Base-by-base conservation (phyloP, 164 flowering plant genomes). In the Vitis riparia region DNA sequence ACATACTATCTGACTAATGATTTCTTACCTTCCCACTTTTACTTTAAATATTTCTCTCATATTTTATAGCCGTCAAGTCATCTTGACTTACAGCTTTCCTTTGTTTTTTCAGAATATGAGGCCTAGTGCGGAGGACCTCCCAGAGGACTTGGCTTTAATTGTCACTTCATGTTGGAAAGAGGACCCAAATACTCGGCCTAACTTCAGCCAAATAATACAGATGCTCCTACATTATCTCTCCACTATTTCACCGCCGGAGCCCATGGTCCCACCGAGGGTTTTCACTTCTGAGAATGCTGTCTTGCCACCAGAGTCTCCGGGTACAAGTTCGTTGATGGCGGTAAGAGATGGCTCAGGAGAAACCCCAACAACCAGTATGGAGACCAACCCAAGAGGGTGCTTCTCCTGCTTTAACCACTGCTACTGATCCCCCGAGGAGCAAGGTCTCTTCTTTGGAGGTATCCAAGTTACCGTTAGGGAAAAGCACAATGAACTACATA, bases 161-260 rank as follows among this genome's bases (percentile, higher is more conserved):
- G 76, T 94, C 59, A 90, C 98, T 49, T 90, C 97, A 27, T 94
- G 99, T 65, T 94, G 99, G 99, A 80, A 77, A 64, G 99, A 94
- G 76, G 97, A 92, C 70, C 93, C 99, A 6, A 84, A 88, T 73
- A 82, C 79, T 60, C 85, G 97, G 8, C 98, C 99, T 44, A 90
- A 90, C 78, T 94, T 94, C 91, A 85, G 71, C 76, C 91, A 91
- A 73, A 92, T 92, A 56, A 89, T 85, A 29, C 87, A 88, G 60
- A 91, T 91, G 98, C 94, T 94, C 50, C 74, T 79, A 17, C 81
- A 76, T 47, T 91, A 86, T 75, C 89, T 91, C n/a, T 82, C 88
- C 6, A 75, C 82, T n/a, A 73, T 83, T 17, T 75, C 92, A 17
- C 89, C 89, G 0, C 88, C 84, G 8, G 88, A 84, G 68, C 86